phyloP scores from a whole-genome alignment of 352 stramenopile species.

The Blastocystis sp. region DNA sequence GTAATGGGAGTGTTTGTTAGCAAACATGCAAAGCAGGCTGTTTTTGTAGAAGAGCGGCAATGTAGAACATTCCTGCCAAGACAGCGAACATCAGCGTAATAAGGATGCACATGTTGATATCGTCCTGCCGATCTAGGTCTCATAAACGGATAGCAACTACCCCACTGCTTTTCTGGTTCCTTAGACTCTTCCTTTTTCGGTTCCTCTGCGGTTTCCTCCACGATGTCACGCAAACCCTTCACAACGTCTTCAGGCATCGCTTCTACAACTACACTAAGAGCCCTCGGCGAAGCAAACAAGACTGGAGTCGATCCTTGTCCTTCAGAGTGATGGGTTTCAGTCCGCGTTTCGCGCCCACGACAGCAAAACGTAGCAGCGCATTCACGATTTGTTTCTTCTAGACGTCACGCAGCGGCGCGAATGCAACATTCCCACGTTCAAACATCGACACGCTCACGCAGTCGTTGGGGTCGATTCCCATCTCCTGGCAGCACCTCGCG shows the following conservation, averaged over 20 bases:
- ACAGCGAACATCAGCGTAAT: not conserved
- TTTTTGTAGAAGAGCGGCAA: not conserved
- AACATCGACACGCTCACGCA: constrained; percentile 14
- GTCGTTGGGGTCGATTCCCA: constrained; percentile 8
- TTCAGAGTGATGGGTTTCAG: not conserved
- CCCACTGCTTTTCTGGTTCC: not conserved
- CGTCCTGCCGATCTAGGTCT: not conserved
- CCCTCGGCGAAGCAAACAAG: not conserved
- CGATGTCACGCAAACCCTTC: not conserved
- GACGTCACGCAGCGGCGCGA: not conserved
- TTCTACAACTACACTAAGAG: not conserved
- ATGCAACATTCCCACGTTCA: not conserved
- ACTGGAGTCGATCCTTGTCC: not conserved
- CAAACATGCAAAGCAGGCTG: not conserved
- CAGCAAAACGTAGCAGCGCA: not conserved
- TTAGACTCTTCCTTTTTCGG: not conserved
- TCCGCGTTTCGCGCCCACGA: not conserved
- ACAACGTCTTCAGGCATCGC: not conserved
- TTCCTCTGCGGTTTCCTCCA: not conserved
- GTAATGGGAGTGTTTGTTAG: not conserved
- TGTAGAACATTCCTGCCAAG: not conserved
- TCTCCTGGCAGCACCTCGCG: not conserved
- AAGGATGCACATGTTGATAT: not conserved
- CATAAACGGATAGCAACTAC: not conserved
- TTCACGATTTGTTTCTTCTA: constrained; percentile 24